Evolutionary conservation across 768 basidiomycete genomes (phyloP), one percentile per base, ranked within the genome.

Genomic region (Lyophyllum atratum): DNA sequence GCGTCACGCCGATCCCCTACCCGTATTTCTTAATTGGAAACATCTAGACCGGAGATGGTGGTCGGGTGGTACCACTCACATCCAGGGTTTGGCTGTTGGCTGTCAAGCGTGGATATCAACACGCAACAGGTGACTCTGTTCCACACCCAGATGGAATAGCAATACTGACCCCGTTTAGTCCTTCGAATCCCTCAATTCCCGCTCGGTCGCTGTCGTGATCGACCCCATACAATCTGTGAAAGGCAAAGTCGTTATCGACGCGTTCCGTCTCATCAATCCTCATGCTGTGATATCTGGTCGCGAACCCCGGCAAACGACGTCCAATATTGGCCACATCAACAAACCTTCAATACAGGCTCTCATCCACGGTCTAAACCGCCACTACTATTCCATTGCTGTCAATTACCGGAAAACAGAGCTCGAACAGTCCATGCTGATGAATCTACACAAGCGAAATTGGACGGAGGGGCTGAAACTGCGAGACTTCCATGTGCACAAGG

Each of bases 41-140:
- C n/a, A 40, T 14, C 26, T 33, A 88, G 95, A 65, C 92, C 96
- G 29, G 97, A 98, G 78, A 92, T 90, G 87, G 97, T 98, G 5
- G 97, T 99, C 1, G 97, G 97, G 3, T 99, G 97, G 97, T 99
- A 99, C 69, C 97, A 99, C 74, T 98, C 97, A 37, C 97, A 99
- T 79, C 97, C 97, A 54, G 97, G 97, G 34, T 99, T 98, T 74
- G 97, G 97, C 4, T 99, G 97, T 72, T 99, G 97, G 97, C 79
- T 99, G 39, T 98, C 95, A 45, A 95, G 93, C 65, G 96, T 98
- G 21, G 97, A 99, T 76, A 95, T 98, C 69, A 97, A 98, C 74
- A 99, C 97, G 4, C 97, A 99, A 68, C 97, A 98, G 79, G 95
- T 90, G 53, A 58, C 76, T 68, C 31, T 25, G 25, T 45, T 58